phyloP scores from a whole-genome alignment of 768 basidiomycete species.

The Glaciozyma martinii region DNA sequence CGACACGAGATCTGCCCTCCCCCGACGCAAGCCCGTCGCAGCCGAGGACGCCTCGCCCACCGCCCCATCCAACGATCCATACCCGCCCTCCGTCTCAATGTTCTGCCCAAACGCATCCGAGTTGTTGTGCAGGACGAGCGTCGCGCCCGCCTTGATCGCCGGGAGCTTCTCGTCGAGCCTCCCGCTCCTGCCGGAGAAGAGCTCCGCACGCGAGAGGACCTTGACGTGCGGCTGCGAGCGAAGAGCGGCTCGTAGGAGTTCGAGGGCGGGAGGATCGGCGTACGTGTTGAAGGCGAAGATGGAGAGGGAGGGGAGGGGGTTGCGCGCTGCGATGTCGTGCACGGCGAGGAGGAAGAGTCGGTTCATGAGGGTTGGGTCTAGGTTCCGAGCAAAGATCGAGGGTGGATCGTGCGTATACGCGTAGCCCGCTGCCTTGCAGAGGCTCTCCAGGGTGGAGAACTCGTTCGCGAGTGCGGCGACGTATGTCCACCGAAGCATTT shows the following conservation, averaged over 20 bases:
- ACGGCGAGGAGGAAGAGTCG: slow-evolving; percentile 14
- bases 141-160: neutral
- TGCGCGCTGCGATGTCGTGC: neutral
- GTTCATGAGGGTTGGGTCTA: slow-evolving; percentile 16
- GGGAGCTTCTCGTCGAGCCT: neutral
- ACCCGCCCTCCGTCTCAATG: slow-evolving; percentile 26
- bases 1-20: slow-evolving; percentile 8
- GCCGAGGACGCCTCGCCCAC: slow-evolving; percentile 17
- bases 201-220: neutral
- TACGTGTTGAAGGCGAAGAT: slow-evolving; percentile 28
- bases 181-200: neutral
- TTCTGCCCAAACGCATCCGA: slow-evolving; percentile 32
- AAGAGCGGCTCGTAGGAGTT: neutral
- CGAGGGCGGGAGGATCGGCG: slow-evolving; percentile 6
- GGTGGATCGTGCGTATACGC: slow-evolving; percentile 32
- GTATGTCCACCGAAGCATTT: slow-evolving; percentile 12
- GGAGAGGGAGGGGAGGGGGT: slow-evolving; percentile 11
- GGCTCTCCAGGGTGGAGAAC: slow-evolving; percentile 14
- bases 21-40: slow-evolving; percentile 14
- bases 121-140: slow-evolving; percentile 33
- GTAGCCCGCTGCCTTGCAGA: slow-evolving; percentile 16
- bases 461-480: slow-evolving; percentile 23
- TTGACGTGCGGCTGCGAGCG: neutral
- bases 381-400: slow-evolving; percentile 27
- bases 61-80: slow-evolving; percentile 26